Conservation (phyloP, 805 yeast species). For the Yarrowia bubula region DNA sequence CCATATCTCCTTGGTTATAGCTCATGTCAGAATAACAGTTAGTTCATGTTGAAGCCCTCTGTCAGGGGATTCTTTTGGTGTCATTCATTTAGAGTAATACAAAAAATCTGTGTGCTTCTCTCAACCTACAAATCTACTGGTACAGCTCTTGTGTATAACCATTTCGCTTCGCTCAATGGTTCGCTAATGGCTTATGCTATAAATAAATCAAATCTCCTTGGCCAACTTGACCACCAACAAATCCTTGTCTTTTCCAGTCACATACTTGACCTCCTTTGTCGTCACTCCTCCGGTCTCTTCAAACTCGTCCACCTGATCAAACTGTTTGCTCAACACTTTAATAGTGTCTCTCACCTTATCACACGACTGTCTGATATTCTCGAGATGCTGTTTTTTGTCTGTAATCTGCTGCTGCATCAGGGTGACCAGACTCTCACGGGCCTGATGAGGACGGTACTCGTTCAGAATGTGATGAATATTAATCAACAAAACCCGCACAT, state of each 20-base stretch:
- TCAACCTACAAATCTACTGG: too few species aligned
- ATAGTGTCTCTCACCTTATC: constrained; percentile 44
- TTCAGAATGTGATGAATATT: constrained; percentile 90
- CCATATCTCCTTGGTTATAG: too few species aligned
- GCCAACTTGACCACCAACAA: constrained; percentile 15
- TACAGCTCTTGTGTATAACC: too few species aligned
- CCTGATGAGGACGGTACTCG: constrained; percentile 92
- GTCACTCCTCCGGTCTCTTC: constrained; percentile 18
- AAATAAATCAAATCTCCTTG: constrained; percentile 1
- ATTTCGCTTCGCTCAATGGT: too few species aligned
- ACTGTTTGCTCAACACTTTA: constrained; percentile 38
- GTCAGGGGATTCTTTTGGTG: too few species aligned
- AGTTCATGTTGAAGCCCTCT: too few species aligned
- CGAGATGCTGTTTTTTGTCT: constrained; percentile 34
- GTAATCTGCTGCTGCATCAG: constrained; percentile 64
- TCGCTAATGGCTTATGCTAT: neutral
- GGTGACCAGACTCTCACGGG: constrained; percentile 82
- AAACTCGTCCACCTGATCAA: constrained; percentile 27
- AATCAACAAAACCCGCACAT: constrained; percentile 73
- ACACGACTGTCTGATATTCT: constrained; percentile 44
- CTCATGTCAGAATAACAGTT: too few species aligned
- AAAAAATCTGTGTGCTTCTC: too few species aligned
- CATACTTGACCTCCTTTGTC: constrained; percentile 22
- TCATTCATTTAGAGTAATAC: too few species aligned
- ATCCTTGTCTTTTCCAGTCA: constrained; percentile 5